These are phyloP conservation scores for Pyrenophora graminea DNA, from an alignment of 2,329 filamentous ascomycete species.

Conservation along the genomic window DNA sequence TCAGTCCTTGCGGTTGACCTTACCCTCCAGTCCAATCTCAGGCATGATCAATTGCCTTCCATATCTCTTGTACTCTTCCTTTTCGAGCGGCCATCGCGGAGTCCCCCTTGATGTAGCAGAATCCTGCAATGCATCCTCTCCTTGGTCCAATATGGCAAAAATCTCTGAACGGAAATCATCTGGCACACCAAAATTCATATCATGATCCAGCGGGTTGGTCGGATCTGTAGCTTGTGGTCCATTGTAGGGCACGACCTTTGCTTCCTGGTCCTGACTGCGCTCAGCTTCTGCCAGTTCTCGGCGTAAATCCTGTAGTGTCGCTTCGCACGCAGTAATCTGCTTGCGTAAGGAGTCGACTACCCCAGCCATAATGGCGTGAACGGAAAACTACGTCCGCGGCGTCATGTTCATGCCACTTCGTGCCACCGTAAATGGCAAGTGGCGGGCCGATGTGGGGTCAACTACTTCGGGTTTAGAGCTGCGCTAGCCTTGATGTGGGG, in stretches of 20 bases:
- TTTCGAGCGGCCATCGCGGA: constrained; percentile 66
- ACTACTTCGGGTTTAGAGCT: not conserved
- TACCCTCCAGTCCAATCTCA: constrained; percentile 75
- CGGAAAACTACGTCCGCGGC: constrained; percentile 3
- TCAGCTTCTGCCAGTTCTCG: constrained; percentile 51
- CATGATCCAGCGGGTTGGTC: constrained; percentile 37
- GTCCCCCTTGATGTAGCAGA: constrained; percentile 6
- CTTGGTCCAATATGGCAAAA: constrained; percentile 42
- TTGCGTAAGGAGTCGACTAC: constrained; percentile 47
- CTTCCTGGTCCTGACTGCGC: constrained; percentile 35
- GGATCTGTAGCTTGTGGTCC: constrained; percentile 23
- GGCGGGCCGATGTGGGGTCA: constrained; percentile 11
- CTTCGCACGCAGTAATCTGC: constrained; percentile 51
- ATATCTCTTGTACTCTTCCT: constrained; percentile 82
- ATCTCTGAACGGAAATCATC: constrained; percentile 51
- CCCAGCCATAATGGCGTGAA: constrained; percentile 14
- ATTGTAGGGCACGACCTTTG: constrained; percentile 27
- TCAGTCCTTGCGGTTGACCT: constrained; percentile 9
- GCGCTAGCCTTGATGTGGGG: not conserved
- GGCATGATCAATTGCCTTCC: constrained; percentile 89
- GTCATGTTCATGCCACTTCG: constrained; percentile 1
- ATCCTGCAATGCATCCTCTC: constrained; percentile 3
- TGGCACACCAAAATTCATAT: constrained; percentile 48
- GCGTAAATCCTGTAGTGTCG: constrained; percentile 47
- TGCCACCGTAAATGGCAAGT: not conserved